Evolutionary conservation across 73 alveolate species (phyloP), one percentile per base, ranked within the genome.

Genomic region (Paramecium sonneborni): DNA sequence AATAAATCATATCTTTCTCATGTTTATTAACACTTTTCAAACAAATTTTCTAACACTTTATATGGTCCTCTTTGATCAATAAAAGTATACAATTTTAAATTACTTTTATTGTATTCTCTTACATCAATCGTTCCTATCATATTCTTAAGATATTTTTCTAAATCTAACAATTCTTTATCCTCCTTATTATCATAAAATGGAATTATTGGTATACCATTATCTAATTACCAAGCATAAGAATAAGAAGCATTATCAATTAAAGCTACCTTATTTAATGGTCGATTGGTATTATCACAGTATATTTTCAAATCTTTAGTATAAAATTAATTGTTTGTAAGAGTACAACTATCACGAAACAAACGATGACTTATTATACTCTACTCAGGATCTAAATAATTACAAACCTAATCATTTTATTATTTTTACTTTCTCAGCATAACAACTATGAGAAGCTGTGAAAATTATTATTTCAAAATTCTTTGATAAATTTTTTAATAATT

Each of bases 171-270:
- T 57, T 85, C 92, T 72, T 32, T 93, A 87, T 95, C 98, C 26
- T 95, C 79, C 30, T 93, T 91, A 79, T 95, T 94, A 57, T 94
- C 96, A 92, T 94, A 95, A 92, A 95, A 95, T 0, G 98, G 95
- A 38, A 95, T 92, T 15, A 95, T 95, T 7, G 98, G 98, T 14
- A 95, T 94, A 9, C 98, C 98, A 82, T 95, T 95, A 5, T 94
- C 98, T 21, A 95, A 74, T 69, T 95, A 82, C 82, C 88, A 95
- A 1, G 96, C 97, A 86, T 93, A 95, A 28, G 97, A 95, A 46
- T 94, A 93, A 12, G 97, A 98, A 23, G 99, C 97, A 95, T 97
- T 97, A 95, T 97, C 99, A 18, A 97, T 96, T 48, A 97, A 89
- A 18, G 95, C 92, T 12, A 85, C 62, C 32, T 85, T 18, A 18